phyloP scores from a whole-genome alignment of 805 yeast genomes.

The Wickerhamiella kurtzmanii region DNA sequence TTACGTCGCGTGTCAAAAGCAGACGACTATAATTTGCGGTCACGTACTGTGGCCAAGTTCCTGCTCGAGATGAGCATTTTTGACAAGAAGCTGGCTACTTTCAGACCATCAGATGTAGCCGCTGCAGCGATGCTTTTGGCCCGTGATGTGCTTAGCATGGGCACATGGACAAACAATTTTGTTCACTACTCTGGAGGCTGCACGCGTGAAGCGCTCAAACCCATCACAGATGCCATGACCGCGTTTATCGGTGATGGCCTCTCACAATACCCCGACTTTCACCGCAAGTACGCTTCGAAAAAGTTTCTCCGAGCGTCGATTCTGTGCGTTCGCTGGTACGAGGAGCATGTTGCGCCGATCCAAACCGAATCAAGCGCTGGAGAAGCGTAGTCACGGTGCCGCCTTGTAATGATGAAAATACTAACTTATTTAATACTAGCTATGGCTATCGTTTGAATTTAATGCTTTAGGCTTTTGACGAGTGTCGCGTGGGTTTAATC shows the following conservation, averaged over 20 bases:
- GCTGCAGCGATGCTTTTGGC: slow-evolving; percentile 82
- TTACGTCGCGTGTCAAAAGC: slow-evolving; percentile 80
- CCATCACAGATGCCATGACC: slow-evolving; percentile 59
- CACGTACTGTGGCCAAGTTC: slow-evolving; percentile 77
- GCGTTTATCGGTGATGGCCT: slow-evolving; percentile 66
- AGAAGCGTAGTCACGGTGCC: not conserved
- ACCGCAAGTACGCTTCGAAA: slow-evolving; percentile 82
- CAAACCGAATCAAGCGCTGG: not conserved
- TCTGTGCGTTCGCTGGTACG: slow-evolving; percentile 26
- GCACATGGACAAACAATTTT: slow-evolving; percentile 72
- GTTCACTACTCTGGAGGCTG: slow-evolving; percentile 89
- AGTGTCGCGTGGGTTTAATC: no score
- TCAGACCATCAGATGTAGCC: slow-evolving; percentile 65
- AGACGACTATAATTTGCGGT: slow-evolving; percentile 72
- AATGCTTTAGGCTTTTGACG: no score
- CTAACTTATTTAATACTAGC: not conserved
- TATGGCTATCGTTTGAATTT: no score
- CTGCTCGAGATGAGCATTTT: slow-evolving; percentile 64
- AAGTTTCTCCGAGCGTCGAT: slow-evolving; percentile 58
- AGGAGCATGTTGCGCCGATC: slow-evolving; percentile 3
- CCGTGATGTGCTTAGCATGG: slow-evolving; percentile 46
- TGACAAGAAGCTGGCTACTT: slow-evolving; percentile 60
- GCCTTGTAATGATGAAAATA: not conserved
- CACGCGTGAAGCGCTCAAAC: slow-evolving; percentile 54
- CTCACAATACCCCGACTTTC: slow-evolving; percentile 59